Conservation (phyloP, 352 stramenopile genomes). For the Pythium brassicae region DNA sequence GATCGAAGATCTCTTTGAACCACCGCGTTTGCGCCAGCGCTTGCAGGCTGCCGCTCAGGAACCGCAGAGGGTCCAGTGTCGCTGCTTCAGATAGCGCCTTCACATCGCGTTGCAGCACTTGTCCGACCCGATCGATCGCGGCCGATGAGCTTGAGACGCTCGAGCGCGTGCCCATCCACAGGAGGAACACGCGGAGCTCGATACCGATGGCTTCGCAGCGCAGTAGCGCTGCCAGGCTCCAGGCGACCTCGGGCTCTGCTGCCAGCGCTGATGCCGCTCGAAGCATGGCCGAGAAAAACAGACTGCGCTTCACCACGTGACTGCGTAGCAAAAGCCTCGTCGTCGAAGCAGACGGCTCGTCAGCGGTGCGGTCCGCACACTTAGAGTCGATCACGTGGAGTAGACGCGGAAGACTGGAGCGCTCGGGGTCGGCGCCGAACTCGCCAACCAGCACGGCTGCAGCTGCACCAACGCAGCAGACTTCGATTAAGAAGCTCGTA, state of each 20-base stretch:
- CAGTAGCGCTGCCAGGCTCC: slow-evolving; percentile 1
- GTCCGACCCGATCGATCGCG: neutral
- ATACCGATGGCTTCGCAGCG: neutral
- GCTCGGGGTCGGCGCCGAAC: neutral
- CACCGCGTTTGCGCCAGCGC: slow-evolving; percentile 4
- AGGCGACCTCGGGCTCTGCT: neutral
- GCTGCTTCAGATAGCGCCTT: neutral
- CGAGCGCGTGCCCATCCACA: neutral
- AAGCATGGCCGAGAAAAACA: slow-evolving; percentile 9
- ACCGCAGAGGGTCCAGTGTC: neutral
- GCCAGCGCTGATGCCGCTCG: neutral
- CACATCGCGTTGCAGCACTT: too few species aligned
- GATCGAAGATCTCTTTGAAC: slow-evolving; percentile 1
- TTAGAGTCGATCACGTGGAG: slow-evolving; percentile 8
- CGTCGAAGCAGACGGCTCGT: neutral
- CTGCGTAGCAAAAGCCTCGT: neutral
- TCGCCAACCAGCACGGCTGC: slow-evolving; percentile 4
- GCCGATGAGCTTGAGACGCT: neutral
- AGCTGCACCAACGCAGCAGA: slow-evolving; percentile 8
- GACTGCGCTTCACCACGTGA: neutral
- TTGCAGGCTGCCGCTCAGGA: neutral
- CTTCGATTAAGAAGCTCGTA: neutral
- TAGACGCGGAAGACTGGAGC: neutral
- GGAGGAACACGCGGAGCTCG: slow-evolving; percentile 4
- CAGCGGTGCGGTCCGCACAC: neutral